Evolutionary conservation across 2,329 filamentous ascomycete species (phyloP), one percentile per base, ranked within the genome.

Genomic region (Botrytis elliptica): DNA sequence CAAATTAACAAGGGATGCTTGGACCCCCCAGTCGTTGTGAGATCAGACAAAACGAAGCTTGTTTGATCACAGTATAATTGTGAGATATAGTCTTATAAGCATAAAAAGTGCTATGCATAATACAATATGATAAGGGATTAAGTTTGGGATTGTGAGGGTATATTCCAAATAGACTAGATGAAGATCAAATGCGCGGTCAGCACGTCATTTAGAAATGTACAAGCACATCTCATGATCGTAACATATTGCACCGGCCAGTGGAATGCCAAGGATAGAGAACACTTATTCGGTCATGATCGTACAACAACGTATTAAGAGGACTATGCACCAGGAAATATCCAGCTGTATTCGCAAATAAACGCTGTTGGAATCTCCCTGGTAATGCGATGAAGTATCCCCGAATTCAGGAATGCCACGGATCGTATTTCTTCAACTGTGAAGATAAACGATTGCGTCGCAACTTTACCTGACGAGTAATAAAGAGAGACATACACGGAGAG

Each of bases 41-140:
- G 73, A 78, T 71, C 66, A 73, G 60, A 63, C 75, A 78, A 80
- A 79, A 79, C 79, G 49, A 72, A 49, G 42, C 62, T 60, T 70
- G 78, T 79, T 76, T 79, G 76, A 78, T 76, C 73, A 64, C 69
- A 74, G 66, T 71, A 76, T 63, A 66, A 73, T 74, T 46, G 52
- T 49, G 22, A 40, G 38, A 60, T 25, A 46, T n/a, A 20, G 29
- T 68, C 52, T 60, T 44, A 49, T 40, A 40, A 40, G 63, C 63
- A 68, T 44, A 68, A 72, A 65, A 44, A 36, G 12, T 29, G 18
- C 67, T 60, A 68, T 49, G 71, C 52, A 72, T 59, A 52, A 68
- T 10, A 40, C 46, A 29, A 64, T 55, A 66, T 42, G 7, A 57
- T 64, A 49, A 64, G 20, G n/a, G 14, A 6, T 65, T 42, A 65